Conservation (phyloP, 176 grass and related monocot species). For the Typha latifolia region DNA sequence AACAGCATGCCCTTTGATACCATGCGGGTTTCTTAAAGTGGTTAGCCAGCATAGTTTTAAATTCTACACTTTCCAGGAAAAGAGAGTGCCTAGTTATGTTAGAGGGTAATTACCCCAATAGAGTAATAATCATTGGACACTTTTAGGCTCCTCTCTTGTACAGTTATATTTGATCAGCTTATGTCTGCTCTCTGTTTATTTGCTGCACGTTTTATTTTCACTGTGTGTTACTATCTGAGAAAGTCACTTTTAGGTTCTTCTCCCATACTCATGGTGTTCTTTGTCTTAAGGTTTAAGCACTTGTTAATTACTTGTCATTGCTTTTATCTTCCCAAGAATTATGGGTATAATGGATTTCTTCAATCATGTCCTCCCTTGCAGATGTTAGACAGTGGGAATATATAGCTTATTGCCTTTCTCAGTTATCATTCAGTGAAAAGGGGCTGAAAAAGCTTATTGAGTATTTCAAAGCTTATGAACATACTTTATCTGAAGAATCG, state of each 20-base stretch:
- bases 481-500: constrained; percentile 69
- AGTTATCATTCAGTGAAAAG: constrained; percentile 86
- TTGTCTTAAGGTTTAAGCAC: background rate
- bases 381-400: constrained; percentile 85
- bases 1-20: no score
- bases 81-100: no score
- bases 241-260: no score
- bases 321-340: background rate
- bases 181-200: background rate
- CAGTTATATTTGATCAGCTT: background rate
- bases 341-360: constrained; percentile 13
- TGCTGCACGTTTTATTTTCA: background rate
- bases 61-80: no score
- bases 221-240: background rate
- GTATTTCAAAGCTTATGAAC: constrained; percentile 92
- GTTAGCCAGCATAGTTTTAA: no score
- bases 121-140: no score
- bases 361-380: constrained; percentile 29
- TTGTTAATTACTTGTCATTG: background rate
- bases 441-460: constrained; percentile 90
- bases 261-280: no score
- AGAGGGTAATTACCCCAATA: no score
- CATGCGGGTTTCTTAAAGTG: no score
- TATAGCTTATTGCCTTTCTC: constrained; percentile 93
- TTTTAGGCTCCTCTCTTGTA: background rate